Evolutionary conservation across 352 stramenopile species (phyloP).

Genomic region (Pythium guiyangense): DNA sequence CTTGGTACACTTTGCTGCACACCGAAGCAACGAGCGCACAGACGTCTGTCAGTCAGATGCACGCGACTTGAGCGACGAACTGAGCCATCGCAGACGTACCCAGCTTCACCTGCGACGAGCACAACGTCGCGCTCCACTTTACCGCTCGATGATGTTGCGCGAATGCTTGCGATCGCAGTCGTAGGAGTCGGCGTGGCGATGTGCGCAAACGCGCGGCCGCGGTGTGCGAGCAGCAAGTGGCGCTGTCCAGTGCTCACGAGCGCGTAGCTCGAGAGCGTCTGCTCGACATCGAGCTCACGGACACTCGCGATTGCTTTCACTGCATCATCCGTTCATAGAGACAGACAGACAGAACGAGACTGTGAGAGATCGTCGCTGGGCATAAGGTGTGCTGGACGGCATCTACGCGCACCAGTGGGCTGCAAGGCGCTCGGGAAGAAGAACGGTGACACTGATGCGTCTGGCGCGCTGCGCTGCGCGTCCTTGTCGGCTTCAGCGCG

Average conservation of each 20-base stretch:
- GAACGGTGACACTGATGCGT: slow-evolving; percentile 3
- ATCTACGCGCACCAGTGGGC: slow-evolving; percentile 10
- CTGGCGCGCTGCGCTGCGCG: neutral
- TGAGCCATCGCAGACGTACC: slow-evolving; percentile 15
- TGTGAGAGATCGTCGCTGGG: neutral
- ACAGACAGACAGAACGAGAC: neutral
- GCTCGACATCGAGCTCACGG: slow-evolving; percentile 40
- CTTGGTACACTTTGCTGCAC: slow-evolving; percentile 26
- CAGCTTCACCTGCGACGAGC: slow-evolving; percentile 40
- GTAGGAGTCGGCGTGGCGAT: slow-evolving; percentile 28
- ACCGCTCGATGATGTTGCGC: slow-evolving; percentile 7
- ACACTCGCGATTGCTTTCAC: slow-evolving; percentile 29
- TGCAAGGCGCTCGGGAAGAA: slow-evolving; percentile 26
- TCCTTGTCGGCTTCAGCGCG: neutral
- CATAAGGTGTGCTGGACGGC: neutral
- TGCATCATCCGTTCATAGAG: neutral
- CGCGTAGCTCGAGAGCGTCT: slow-evolving; percentile 46
- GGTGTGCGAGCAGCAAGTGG: slow-evolving; percentile 42
- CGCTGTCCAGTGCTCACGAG: slow-evolving; percentile 38
- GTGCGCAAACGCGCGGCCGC: slow-evolving; percentile 22
- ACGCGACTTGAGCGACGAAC: neutral
- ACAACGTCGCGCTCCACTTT: slow-evolving; percentile 23
- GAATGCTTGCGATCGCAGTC: slow-evolving; percentile 23
- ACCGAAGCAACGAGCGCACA: slow-evolving; percentile 1
- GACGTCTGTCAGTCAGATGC: neutral